Evolutionary conservation across 805 yeast genomes (phyloP).

Genomic region (Candida adriatica): DNA sequence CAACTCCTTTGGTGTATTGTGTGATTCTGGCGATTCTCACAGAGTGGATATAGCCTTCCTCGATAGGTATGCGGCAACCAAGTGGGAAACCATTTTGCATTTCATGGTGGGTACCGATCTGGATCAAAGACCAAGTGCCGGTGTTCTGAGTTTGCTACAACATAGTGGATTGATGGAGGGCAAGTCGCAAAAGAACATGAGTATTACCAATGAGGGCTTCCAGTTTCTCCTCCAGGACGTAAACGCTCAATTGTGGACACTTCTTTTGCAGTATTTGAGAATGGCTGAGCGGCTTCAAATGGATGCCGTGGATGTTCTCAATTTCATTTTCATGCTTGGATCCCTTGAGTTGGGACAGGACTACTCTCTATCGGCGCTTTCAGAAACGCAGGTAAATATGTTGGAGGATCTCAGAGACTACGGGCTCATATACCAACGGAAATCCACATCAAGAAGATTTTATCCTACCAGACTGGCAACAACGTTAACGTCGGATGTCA

Average conservation of each 20-base stretch:
- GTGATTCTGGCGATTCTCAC: constrained; percentile 47
- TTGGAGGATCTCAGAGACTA: constrained; percentile 85
- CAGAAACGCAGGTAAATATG: constrained; percentile 79
- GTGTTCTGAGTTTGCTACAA: constrained; percentile 67
- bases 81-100: constrained; percentile 94
- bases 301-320: constrained; percentile 95
- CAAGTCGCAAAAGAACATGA: constrained; percentile 33
- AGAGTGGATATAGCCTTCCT: constrained; percentile 58
- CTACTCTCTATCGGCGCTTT: constrained; percentile 62
- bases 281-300: constrained; percentile 77
- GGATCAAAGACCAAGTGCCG: constrained; percentile 63
- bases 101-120: constrained; percentile 94
- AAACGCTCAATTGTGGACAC: constrained; percentile 91
- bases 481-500: constrained; percentile 78
- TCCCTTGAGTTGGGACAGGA: constrained; percentile 87
- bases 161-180: constrained; percentile 89
- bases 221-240: constrained; percentile 91
- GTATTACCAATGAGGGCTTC: constrained; percentile 87
- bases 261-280: constrained; percentile 78
- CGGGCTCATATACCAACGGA: constrained; percentile 76
- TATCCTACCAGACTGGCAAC: constrained; percentile 91
- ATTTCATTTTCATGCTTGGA: constrained; percentile 90
- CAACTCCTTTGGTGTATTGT: constrained; percentile 71
- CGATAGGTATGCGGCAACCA: constrained; percentile 72
- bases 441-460: constrained; percentile 52